These are phyloP conservation scores for Polygonum maritimum DNA, from an alignment of 148 eudicot genomes.

Conservation along the genomic window DNA sequence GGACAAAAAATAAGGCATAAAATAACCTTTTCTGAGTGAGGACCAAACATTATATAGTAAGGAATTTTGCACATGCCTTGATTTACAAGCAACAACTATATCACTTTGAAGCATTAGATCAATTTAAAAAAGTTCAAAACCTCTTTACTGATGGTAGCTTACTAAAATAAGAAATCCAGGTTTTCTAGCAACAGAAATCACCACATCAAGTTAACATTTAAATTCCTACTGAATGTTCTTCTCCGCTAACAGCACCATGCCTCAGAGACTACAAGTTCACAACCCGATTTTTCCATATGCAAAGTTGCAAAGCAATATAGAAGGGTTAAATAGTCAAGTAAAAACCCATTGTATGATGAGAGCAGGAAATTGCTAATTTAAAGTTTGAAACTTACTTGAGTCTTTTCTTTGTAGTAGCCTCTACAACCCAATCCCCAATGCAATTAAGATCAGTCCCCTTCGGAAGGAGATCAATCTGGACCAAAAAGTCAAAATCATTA, in stretches of 20 bases:
- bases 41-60: neutral
- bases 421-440: slow-evolving; percentile 95
- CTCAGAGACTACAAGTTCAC: neutral
- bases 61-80: neutral
- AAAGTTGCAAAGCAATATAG: neutral
- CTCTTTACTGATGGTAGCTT: neutral
- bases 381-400: slow-evolving; percentile 58
- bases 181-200: neutral
- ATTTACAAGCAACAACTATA: neutral
- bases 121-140: neutral
- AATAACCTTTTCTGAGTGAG: neutral
- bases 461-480: slow-evolving; percentile 97
- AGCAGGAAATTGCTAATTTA: neutral
- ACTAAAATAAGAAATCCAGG: neutral
- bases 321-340: neutral
- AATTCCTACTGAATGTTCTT: neutral
- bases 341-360: neutral
- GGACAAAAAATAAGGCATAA: neutral
- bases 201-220: neutral
- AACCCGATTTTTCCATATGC: neutral
- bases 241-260: neutral
- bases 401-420: slow-evolving; percentile 72
- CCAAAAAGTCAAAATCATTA: neutral
- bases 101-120: neutral
- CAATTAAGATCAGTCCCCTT: slow-evolving; percentile 89